phyloP scores from a whole-genome alignment of 2,329 filamentous ascomycete species.

The Juglanconis juglandina region DNA sequence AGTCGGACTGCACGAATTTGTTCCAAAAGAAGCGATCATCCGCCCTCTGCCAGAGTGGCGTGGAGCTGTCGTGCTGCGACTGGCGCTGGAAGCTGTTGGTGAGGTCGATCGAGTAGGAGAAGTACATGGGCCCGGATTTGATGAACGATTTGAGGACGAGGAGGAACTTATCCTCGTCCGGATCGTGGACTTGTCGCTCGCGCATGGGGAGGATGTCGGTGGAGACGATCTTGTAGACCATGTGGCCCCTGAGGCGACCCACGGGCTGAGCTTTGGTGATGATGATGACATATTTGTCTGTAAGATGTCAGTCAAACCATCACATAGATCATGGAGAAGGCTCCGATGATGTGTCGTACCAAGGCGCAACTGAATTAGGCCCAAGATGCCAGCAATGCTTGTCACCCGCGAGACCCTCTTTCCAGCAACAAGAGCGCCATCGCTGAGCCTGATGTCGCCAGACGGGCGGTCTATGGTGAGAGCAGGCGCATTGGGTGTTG shows the following conservation, averaged over 20 bases:
- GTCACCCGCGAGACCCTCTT: slow-evolving; percentile 74
- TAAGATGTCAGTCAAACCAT: background rate
- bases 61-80: slow-evolving; percentile 66
- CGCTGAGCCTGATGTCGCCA: slow-evolving; percentile 80
- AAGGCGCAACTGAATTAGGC: slow-evolving; percentile 87
- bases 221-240: slow-evolving; percentile 87
- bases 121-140: slow-evolving; percentile 87
- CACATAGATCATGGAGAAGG: background rate
- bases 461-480: slow-evolving; percentile 89
- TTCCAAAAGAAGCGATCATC: slow-evolving; percentile 99
- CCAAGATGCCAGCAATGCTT: slow-evolving; percentile 91
- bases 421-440: slow-evolving; percentile 70
- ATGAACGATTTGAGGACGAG: slow-evolving; percentile 76
- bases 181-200: slow-evolving; percentile 85
- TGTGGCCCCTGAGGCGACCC: slow-evolving; percentile 89
- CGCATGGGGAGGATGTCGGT: slow-evolving; percentile 93
- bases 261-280: slow-evolving; percentile 93
- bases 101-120: slow-evolving; percentile 94
- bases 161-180: slow-evolving; percentile 91
- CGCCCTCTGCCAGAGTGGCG: slow-evolving; percentile 83
- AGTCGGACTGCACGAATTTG: slow-evolving; percentile 81
- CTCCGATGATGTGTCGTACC: slow-evolving; percentile 51
- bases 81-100: slow-evolving; percentile 97
- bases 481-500: slow-evolving; percentile 81
- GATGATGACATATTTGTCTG: slow-evolving; percentile 92